Evolutionary conservation across 2,329 filamentous ascomycete species (phyloP), one percentile per base, ranked within the genome.

Genomic region (Trichophaea hybrida): DNA sequence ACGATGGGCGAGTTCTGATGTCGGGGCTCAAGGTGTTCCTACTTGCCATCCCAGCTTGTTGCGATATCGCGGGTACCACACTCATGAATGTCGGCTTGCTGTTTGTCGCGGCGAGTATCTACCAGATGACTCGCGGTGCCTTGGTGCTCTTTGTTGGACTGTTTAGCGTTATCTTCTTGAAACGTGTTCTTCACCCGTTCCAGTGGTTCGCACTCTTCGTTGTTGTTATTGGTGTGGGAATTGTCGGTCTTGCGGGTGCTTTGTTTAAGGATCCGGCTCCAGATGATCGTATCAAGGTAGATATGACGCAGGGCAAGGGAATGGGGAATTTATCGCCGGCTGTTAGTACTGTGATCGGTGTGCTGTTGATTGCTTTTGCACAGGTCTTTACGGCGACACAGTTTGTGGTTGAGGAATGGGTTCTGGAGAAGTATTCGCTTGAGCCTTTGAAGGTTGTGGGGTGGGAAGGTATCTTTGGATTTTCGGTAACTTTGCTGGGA

Each of bases 361-460:
- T 98, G 13, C 75, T 93, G 24, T 77, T 97, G 59, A 97, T 98
- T 70, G 93, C 93, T 2, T 86, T 85, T 2, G 93, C 91, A 1
- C 93, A 98, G 74, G 86, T 98, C 70, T 97, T 98, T 71, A 97
- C 93, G 0, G 93, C 93, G 0, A 88, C 88, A 1, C 93, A 98
- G 72, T 98, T 97, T 69, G 93, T 97, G 31, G 75, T 94, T 2
- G 93, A 98, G 72, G 93, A 98, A 75, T 93, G 84, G 76, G 88
- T 98, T 65, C 79, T 98, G 70, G 83, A 86, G 71, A 78, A 82
- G 65, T 87, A 86, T 68, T 79, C 79, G n/a, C 78, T 86, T 72
- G 86, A 93, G 68, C 91, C 93, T 1, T 81, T 98, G 64, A 84
- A 83, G 68, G 88, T 96, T 17, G 93, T 98, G 34, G 91, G 90